Evolutionary conservation across 352 stramenopile genomes (phyloP).

Genomic region (Saprolegnia diclina): DNA sequence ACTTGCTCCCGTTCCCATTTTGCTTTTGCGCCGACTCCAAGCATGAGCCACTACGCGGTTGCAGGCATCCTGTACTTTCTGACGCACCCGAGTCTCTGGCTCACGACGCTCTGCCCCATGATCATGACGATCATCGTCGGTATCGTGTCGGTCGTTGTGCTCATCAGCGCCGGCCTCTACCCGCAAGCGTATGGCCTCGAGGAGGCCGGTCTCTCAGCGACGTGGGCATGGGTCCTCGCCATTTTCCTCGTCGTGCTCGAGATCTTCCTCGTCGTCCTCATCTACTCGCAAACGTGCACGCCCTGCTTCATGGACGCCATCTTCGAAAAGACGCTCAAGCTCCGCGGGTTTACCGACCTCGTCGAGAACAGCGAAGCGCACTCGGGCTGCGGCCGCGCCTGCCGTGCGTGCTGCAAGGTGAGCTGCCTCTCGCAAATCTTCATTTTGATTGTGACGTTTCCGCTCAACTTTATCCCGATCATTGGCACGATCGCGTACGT

Average conservation of each 20-base stretch:
- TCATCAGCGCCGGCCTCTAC: slow-evolving; percentile 43
- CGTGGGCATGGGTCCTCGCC: slow-evolving; percentile 51
- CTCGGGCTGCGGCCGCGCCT: slow-evolving; percentile 37
- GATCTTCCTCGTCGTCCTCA: slow-evolving; percentile 66
- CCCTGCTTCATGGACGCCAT: slow-evolving; percentile 57
- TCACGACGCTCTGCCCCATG: slow-evolving; percentile 46
- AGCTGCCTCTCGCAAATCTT: slow-evolving; percentile 44
- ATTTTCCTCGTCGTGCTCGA: slow-evolving; percentile 57
- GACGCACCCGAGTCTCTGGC: slow-evolving; percentile 54
- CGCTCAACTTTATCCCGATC: slow-evolving; percentile 62
- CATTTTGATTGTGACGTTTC: slow-evolving; percentile 54
- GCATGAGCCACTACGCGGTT: slow-evolving; percentile 10
- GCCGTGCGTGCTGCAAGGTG: slow-evolving; percentile 51
- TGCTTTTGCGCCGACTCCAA: background rate
- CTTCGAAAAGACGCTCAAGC: slow-evolving; percentile 52
- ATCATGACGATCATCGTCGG: slow-evolving; percentile 52
- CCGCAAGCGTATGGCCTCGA: slow-evolving; percentile 44
- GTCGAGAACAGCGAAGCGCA: slow-evolving; percentile 35
- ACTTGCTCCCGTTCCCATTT: too few species aligned
- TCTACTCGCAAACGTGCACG: slow-evolving; percentile 54
- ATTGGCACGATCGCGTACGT: slow-evolving; percentile 54
- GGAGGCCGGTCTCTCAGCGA: slow-evolving; percentile 34
- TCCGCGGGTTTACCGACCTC: slow-evolving; percentile 43
- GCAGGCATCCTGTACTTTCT: slow-evolving; percentile 41
- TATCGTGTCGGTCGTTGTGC: slow-evolving; percentile 37